Conservation (phyloP, 352 stramenopile species). For the Globisporangium canariense region DNA sequence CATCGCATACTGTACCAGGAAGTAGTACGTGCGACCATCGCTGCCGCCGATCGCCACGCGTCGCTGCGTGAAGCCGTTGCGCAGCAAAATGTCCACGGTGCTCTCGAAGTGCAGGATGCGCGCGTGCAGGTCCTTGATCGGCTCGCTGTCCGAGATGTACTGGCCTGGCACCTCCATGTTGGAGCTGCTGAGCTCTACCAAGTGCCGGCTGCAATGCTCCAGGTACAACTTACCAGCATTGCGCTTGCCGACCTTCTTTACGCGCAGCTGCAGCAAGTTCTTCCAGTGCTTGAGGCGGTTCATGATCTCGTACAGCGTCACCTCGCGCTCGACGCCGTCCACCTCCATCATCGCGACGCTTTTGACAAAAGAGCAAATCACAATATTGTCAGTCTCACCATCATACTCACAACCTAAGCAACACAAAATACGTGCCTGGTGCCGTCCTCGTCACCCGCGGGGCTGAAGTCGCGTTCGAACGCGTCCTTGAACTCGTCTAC, state of each 20-base stretch:
- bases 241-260: constrained; percentile 71
- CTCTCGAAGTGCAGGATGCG: constrained; percentile 89
- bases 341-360: constrained; percentile 19
- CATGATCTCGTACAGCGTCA: constrained; percentile 84
- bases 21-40: constrained; percentile 87
- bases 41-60: constrained; percentile 88
- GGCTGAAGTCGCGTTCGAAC: constrained; percentile 86
- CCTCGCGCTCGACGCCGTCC: constrained; percentile 22
- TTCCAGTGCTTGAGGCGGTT: constrained; percentile 91
- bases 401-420: neutral
- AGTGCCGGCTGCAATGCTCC: constrained; percentile 85
- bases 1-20: constrained; percentile 92
- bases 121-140: constrained; percentile 90
- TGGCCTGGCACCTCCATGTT: constrained; percentile 91
- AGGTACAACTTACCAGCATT: constrained; percentile 73
- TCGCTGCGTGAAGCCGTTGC: constrained; percentile 90
- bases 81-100: constrained; percentile 77
- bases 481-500: constrained; percentile 83
- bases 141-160: constrained; percentile 90
- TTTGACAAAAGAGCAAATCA: neutral
- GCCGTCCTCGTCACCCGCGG: constrained; percentile 23
- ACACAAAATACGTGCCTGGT: constrained; percentile 15
- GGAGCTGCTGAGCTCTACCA: constrained; percentile 85
- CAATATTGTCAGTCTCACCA: constrained; percentile 2
- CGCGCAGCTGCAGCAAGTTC: constrained; percentile 78